A percentile compares a stretch with the other conserved stretches of the same genome.
These are phyloP conservation scores for Petunia axillaris DNA, from an alignment of 257 asterid genomes.

Conservation along the genomic window DNA sequence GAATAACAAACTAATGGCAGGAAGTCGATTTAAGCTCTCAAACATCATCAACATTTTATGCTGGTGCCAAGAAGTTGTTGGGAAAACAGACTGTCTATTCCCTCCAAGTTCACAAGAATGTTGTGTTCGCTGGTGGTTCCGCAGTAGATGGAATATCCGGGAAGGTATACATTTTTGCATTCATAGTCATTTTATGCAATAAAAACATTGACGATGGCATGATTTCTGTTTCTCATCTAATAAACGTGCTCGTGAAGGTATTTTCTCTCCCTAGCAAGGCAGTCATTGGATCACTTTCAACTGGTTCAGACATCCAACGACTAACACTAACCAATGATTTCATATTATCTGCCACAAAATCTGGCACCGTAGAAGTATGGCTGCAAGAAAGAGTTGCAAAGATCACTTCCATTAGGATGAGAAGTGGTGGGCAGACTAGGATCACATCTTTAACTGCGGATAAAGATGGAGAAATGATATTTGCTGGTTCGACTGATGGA, in stretches of 20 bases:
- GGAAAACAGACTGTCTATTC: conserved; percentile 74
- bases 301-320: conserved; percentile 58
- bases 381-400: conserved; percentile 55
- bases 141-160: conserved; percentile 76
- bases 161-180: conserved; percentile 46
- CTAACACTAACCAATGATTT: conserved; percentile 55
- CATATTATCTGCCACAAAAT: conserved; percentile 65
- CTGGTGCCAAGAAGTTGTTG: conserved; percentile 67
- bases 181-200: not conserved
- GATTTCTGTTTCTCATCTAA: not conserved
- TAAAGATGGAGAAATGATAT: conserved; percentile 65
- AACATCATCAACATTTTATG: conserved; percentile 55
- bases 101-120: conserved; percentile 49
- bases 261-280: conserved; percentile 75
- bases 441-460: conserved; percentile 54
- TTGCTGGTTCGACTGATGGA: conserved; percentile 72
- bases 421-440: conserved; percentile 46
- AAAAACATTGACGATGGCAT: not conserved
- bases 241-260: conserved; percentile 43
- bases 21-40: conserved; percentile 69
- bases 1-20: conserved; percentile 40
- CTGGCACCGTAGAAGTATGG: conserved; percentile 78
- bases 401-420: conserved; percentile 55
- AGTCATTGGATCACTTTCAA: conserved; percentile 55
- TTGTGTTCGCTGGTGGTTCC: conserved; percentile 61